Evolutionary conservation across 2,329 filamentous ascomycete species (phyloP), one percentile per base, ranked within the genome.

Genomic region (Fragosphaeria purpurea): DNA sequence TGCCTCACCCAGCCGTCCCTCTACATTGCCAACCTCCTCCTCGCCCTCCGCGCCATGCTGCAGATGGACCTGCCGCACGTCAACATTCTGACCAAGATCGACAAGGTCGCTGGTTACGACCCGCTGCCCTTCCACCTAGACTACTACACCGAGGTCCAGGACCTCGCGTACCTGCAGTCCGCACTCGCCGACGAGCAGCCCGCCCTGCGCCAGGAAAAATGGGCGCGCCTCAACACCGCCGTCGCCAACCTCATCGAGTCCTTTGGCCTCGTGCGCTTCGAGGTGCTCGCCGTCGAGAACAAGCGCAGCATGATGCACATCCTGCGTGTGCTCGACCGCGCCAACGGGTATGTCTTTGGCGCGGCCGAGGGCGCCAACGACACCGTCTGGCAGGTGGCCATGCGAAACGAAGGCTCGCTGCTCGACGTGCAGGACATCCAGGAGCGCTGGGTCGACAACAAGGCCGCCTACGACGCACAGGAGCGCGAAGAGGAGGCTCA

Each of bases 11-110:
- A 94, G 53, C 93, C 93, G 1, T 96, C 90, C 4, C 79, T 97
- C 54, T 98, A 96, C 68, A 85, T 98, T 53, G 95, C 91, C 58
- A 93, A 94, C 60, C 77, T 98, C 51, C 83, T 98, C 51, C 82
- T 98, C 31, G 91, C 89, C 50, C 80, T 98, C 56, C 85, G 93
- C 57, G 90, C 88, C 60, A 98, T 98, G 91, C 82, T 98, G 48
- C 93, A 97, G 69, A 91, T 98, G 79, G 93, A 97, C 63, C 85
- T 97, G 55, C 89, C 93, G 1, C 88, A 96, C 63, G 75, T 98
- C 58, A 98, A 98, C 62, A 87, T 98, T 55, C 78, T 98, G 32
- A 96, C 90, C 52, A 98, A 98, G 70, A 95, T 98, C 69, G 93
- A 98, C 69, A 96, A 96, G 63, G 75, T 98, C 49, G 74, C 83